Evolutionary conservation across 306 rosid species (phyloP).

Genomic region (Echinosophora koreensis): DNA sequence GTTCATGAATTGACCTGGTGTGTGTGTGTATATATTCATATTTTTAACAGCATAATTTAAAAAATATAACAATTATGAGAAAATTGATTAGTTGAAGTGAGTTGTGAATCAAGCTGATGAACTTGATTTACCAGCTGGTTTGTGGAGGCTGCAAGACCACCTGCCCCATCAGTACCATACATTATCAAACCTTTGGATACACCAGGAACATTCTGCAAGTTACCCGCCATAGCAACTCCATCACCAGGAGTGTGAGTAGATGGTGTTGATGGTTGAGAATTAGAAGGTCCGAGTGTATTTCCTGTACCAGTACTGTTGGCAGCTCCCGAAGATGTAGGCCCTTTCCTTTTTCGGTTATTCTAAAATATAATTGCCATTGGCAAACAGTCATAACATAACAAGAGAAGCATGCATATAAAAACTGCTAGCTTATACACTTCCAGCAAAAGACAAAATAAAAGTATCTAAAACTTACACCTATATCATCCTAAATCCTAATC

Average conservation of each 20-base stretch:
- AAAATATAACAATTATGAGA: no score
- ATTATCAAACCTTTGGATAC: constrained; percentile 74
- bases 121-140: constrained; percentile 82
- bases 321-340: constrained; percentile 92
- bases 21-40: background rate
- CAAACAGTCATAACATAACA: constrained; percentile 44
- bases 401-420: constrained; percentile 8
- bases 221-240: constrained; percentile 71
- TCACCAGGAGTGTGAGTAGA: constrained; percentile 96
- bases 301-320: constrained; percentile 99
- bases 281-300: constrained; percentile 88
- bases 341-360: constrained; percentile 90
- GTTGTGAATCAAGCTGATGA: background rate
- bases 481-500: background rate
- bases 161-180: constrained; percentile 78
- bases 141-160: constrained; percentile 92
- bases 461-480: background rate
- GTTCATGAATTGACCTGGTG: no score
- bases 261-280: constrained; percentile 96
- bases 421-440: constrained; percentile 23
- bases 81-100: background rate
- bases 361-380: constrained; percentile 41
- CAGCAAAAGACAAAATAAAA: constrained; percentile 36
- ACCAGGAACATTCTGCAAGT: constrained; percentile 75
- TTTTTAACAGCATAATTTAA: background rate